Percentiles rank a stretch among this genome's conserved stretches.
These are phyloP conservation scores for Gigaspora rosea DNA, from an alignment of 192 early-diverging fungal genomes.

Conservation along the genomic window DNA sequence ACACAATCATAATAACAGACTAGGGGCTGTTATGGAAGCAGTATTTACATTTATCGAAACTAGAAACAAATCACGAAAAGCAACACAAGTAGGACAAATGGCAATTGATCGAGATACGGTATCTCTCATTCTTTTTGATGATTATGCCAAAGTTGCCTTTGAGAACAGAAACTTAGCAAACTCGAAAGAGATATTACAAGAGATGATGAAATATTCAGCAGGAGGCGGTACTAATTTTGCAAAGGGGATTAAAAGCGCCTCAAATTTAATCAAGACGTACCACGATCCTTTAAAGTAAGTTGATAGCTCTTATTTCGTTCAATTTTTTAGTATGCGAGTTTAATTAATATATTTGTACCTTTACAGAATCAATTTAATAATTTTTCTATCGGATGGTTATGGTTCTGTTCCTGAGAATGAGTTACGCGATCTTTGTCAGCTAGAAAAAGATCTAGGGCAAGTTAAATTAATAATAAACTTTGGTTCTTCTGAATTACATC, in stretches of 20 bases:
- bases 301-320: background rate
- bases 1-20: slow-evolving; percentile 19
- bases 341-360: background rate
- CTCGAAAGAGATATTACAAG: background rate
- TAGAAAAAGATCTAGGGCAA: background rate
- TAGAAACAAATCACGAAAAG: slow-evolving; percentile 9
- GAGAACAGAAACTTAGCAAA: slow-evolving; percentile 7
- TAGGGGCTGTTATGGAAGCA: slow-evolving; percentile 30
- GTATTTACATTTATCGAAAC: slow-evolving; percentile 30
- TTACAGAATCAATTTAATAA: slow-evolving; percentile 29
- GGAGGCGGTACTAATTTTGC: background rate
- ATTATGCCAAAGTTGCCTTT: background rate
- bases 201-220: background rate
- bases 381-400: slow-evolving; percentile 34
- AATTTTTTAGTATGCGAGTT: background rate
- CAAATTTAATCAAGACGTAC: background rate
- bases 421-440: slow-evolving; percentile 3
- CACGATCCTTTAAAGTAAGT: slow-evolving; percentile 9
- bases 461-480: background rate
- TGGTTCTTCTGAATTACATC: too few species aligned
- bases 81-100: background rate
- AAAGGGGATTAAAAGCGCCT: background rate
- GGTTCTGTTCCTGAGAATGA: background rate
- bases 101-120: background rate
- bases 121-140: slow-evolving; percentile 15